Percentiles rank a stretch among this genome's conserved stretches.
These are phyloP conservation scores for Trichoderma oligosporum DNA, from an alignment of 2,329 filamentous ascomycete species.

Conservation along the genomic window DNA sequence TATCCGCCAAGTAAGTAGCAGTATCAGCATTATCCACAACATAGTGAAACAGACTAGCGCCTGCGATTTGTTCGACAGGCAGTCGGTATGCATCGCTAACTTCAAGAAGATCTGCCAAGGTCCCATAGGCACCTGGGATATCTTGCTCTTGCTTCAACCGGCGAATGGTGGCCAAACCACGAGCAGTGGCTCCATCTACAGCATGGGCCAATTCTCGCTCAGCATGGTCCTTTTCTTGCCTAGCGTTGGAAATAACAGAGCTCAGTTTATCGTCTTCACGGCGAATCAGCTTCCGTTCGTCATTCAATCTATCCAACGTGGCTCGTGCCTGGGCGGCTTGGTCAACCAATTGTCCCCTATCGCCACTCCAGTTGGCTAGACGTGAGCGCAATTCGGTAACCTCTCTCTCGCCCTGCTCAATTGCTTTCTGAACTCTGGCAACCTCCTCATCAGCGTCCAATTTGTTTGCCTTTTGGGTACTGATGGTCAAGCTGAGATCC, in stretches of 20 bases:
- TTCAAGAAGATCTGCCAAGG: conserved; percentile 85
- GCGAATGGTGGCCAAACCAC: conserved; percentile 81
- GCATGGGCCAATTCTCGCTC: conserved; percentile 75
- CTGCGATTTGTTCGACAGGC: conserved; percentile 88
- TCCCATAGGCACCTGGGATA: conserved; percentile 85
- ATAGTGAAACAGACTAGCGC: conserved; percentile 90
- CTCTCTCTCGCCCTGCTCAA: conserved; percentile 68
- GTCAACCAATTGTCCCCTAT: conserved; percentile 67
- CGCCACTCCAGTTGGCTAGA: conserved; percentile 74
- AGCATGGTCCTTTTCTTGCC: conserved; percentile 71
- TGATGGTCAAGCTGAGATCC: conserved; percentile 71
- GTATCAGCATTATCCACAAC: conserved; percentile 90
- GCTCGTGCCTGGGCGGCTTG: conserved; percentile 75
- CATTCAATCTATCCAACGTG: conserved; percentile 70
- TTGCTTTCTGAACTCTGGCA: conserved; percentile 63
- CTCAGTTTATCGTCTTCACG: conserved; percentile 86
- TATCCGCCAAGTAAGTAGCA: conserved; percentile 74
- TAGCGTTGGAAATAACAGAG: conserved; percentile 70
- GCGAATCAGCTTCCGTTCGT: conserved; percentile 82
- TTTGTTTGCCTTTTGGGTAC: conserved; percentile 76
- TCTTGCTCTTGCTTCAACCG: conserved; percentile 75
- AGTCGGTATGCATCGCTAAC: conserved; percentile 81
- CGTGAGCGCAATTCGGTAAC: conserved; percentile 66
- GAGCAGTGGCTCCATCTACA: conserved; percentile 85
- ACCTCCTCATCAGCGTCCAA: conserved; percentile 85